Base-by-base conservation (phyloP, 2,329 filamentous ascomycete species). In the Colletotrichum australisinense region DNA sequence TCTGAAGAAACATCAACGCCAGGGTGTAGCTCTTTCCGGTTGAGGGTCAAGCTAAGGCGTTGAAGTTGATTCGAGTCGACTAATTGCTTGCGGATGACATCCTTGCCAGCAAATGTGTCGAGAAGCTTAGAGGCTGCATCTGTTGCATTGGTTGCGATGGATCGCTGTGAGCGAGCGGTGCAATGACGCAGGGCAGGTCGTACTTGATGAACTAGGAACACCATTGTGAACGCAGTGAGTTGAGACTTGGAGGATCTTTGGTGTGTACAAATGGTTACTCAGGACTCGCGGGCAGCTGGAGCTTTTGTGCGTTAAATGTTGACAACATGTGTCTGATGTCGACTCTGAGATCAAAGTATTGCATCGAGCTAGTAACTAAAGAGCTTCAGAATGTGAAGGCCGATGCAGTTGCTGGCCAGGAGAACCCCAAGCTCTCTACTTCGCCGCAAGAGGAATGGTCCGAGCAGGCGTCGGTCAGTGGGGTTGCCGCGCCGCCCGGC, bases 11-110 rank as follows among this genome's bases (percentile, higher is more conserved):
- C 76, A 57, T 85, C 80, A 5, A 82, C 76, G 1, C 81, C 82
- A 0, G 81, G 79, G 16, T 73, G 70, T 6, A 91, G 79, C 5
- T 78, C 76, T 1, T 83, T 81, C 1, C 89, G 87, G 26, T 86
- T 84, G 5, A 93, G 86, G 0, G 90, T 91, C 7, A 92, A 81
- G 2, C 86, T 85, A 11, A 93, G 85, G 57, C 90, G 90, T 72
- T 91, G 90, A 0, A 93, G 82, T 78, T 93, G 91, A 75, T 92
- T 92, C 14, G 83, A 85, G 78, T 93, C 91, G 7, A 93, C 82
- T 4, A 86, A 69, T 77, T 93, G 91, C 5, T 76, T 79, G 4
- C 80, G 79, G 4, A 76, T 69, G 3, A 78, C 72, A 0, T 79
- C 76, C 42, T 78, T 79, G 35, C 77, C 72, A 11, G 77, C 73